Evolutionary conservation across 495 filamentous ascomycete species (phyloP), one percentile per base, ranked within the genome.

Genomic region (Aspergillus nidulans): DNA sequence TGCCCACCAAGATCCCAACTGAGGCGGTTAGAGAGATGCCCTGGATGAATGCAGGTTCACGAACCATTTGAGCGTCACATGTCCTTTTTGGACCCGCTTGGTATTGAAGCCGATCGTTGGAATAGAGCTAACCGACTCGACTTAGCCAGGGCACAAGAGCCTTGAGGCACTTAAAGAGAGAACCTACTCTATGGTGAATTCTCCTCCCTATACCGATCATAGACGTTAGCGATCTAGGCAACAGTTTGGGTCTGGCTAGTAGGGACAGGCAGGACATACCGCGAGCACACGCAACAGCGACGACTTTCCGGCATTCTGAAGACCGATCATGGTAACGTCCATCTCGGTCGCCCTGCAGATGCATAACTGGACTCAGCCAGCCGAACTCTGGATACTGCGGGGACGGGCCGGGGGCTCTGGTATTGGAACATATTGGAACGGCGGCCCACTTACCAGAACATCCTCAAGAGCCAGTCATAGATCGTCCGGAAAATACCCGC

Each of bases 81-180:
- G 94, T 59, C 94, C 94, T 65, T 92, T 92, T 74, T 97, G 92
- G 59, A 98, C 90, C 56, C 89, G 85, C 81, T 98, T 97, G 82
- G 96, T 96, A 73, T 97, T 97, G 78, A 97, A 97, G 58, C 94
- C 94, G 61, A 98, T 92, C 12, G 94, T 98, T 47, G 94, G 94
- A 63, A 98, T 97, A 48, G 94, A 95, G 76, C 94, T 98, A 75
- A 49, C 21, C n/a, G 69, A 51, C 56, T 65, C 60, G 60, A 72
- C 15, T 48, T 79, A 67, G 80, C 75, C 64, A 61, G 62, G 28
- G 26, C 36, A 34, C 42, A 10, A n/a, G 39, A 39, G n/a, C 36
- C 36, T 44, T 48, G 23, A 42, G 34, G 30, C 41, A 24, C 58
- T 49, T 52, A 52, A 59, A 60, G 53, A 25, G 46, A 25, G 40